Percentiles rank a stretch among this genome's conserved stretches.
phyloP scores from a whole-genome alignment of 345 rosid genomes.

The Viola odorata region DNA sequence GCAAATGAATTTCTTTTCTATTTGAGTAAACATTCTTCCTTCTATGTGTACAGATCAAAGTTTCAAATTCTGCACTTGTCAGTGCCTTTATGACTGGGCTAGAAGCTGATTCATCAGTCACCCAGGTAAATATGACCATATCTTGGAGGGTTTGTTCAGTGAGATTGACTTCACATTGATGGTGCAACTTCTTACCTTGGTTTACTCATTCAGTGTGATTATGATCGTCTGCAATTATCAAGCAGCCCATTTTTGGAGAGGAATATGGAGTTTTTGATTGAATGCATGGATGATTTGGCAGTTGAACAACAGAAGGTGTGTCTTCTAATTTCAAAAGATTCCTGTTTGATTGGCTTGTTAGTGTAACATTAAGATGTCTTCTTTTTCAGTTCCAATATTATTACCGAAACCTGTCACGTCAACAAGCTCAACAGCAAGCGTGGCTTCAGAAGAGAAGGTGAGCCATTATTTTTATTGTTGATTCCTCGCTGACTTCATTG shows the following conservation, averaged over 20 bases:
- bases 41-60: slow-evolving; percentile 66
- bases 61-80: slow-evolving; percentile 94
- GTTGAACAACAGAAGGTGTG: slow-evolving; percentile 88
- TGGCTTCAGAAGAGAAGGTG: slow-evolving; percentile 99
- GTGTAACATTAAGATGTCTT: slow-evolving; percentile 6
- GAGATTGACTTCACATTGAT: no score
- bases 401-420: slow-evolving; percentile 79
- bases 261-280: slow-evolving; percentile 89
- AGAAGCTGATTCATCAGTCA: slow-evolving; percentile 81
- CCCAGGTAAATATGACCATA: slow-evolving; percentile 48
- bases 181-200: background rate
- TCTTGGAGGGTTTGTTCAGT: no score
- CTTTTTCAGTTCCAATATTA: slow-evolving; percentile 76
- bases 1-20: background rate
- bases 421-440: slow-evolving; percentile 95
- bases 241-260: slow-evolving; percentile 78
- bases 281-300: slow-evolving; percentile 96
- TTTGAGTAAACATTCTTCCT: slow-evolving; percentile 2
- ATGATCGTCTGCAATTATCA: slow-evolving; percentile 83
- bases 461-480: background rate
- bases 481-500: background rate
- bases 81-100: slow-evolving; percentile 96
- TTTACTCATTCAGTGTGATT: slow-evolving; percentile 58
- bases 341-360: background rate
- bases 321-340: slow-evolving; percentile 9